These are phyloP conservation scores for Hypoxylon rickii DNA, from an alignment of 495 filamentous ascomycete species.

Conservation along the genomic window DNA sequence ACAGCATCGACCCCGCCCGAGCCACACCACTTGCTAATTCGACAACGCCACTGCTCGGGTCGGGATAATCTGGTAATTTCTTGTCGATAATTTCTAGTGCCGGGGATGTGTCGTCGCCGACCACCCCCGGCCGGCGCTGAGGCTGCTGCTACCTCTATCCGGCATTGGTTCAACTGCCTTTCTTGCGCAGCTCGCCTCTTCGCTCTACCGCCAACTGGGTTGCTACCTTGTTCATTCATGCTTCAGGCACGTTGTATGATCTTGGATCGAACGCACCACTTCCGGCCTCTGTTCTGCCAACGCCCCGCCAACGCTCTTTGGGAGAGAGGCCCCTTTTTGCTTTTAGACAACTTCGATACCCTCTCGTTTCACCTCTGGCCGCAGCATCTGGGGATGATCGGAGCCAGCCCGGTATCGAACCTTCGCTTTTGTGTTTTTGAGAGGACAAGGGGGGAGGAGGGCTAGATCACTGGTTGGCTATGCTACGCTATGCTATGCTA, in stretches of 20 bases:
- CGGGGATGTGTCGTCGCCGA: not conserved
- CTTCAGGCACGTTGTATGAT: constrained; percentile 3
- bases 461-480: constrained; percentile 6
- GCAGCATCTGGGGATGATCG: constrained; percentile 31
- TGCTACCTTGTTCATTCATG: not conserved
- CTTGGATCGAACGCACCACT: constrained; percentile 9
- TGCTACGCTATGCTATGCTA: constrained; percentile 30
- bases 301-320: constrained; percentile 6
- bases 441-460: not conserved
- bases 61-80: constrained; percentile 41
- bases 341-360: constrained; percentile 31
- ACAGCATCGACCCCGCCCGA: constrained; percentile 9
- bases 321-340: not conserved
- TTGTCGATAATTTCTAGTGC: constrained; percentile 43
- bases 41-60: constrained; percentile 16
- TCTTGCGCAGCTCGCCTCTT: not conserved
- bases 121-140: not conserved
- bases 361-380: constrained; percentile 30
- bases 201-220: constrained; percentile 2
- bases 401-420: constrained; percentile 38
- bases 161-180: not conserved
- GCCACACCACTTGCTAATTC: constrained; percentile 3
- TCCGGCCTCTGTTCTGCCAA: constrained; percentile 4
- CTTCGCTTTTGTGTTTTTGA: constrained; percentile 1
- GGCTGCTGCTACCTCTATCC: not conserved